Percentiles rank a stretch among this genome's conserved stretches.
Conservation (phyloP, 176 grass and related monocot species). For the Bromus sterilis region DNA sequence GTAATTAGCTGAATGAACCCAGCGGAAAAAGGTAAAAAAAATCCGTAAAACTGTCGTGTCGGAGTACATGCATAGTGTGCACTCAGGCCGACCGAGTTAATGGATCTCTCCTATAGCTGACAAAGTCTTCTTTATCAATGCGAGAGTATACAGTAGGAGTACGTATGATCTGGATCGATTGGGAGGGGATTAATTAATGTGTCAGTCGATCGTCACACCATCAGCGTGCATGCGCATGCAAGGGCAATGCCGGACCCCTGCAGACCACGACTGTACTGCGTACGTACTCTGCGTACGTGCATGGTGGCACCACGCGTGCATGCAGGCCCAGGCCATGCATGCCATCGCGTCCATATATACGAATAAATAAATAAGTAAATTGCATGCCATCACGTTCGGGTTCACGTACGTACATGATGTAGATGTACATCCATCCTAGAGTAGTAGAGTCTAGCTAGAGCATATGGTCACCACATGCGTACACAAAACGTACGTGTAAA, state of each 20-base stretch:
- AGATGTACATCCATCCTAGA: too few species aligned
- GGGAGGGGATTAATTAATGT: neutral
- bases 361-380: too few species aligned
- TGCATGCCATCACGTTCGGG: too few species aligned
- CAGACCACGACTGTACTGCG: too few species aligned
- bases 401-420: too few species aligned
- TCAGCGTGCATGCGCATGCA: neutral
- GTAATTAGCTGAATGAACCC: neutral
- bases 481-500: neutral
- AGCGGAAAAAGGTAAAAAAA: neutral
- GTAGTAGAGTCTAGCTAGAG: too few species aligned
- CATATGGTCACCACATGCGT: neutral
- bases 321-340: neutral
- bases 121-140: neutral
- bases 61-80: neutral
- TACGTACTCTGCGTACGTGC: neutral
- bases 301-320: too few species aligned
- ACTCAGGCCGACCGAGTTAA: neutral
- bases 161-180: neutral
- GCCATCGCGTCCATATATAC: too few species aligned
- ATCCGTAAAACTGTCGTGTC: neutral
- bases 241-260: too few species aligned
- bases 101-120: neutral
- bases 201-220: neutral
- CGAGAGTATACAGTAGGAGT: too few species aligned